Evolutionary conservation across 106 monocot genomes (phyloP), one percentile per base, ranked within the genome.

Genomic region (Alisma plantagoaquatica): DNA sequence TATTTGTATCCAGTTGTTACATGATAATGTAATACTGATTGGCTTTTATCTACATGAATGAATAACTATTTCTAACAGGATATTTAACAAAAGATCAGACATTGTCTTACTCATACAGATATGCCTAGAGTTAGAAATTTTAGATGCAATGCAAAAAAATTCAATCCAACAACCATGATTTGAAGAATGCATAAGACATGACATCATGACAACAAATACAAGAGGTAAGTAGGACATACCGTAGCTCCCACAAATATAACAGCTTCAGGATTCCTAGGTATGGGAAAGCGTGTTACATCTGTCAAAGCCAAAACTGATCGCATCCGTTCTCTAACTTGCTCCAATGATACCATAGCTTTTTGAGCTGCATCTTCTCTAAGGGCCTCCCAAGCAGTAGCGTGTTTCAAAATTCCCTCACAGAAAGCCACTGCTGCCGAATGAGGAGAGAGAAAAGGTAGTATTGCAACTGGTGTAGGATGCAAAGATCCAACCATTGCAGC

Each of bases 401-500:
- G 76, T 46, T 75, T 73, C 70, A 88, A 64, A 50, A 98, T 67
- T 32, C 98, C 98, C 61, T 98, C 98, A 53, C 98, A 98, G 31
- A 98, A 98, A 54, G 98, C 83, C 31, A 90, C 98, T 6, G 74
- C 98, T 46, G 98, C 98, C 35, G 98, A 98, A 33, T 98, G 98
- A 25, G 90, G 98, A 43, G 98, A 79, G 21, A 98, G 85, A 68
- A 98, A 98, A 33, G 90, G 98, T 33, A 90, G 66, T 5, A 74
- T 82, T 1, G 98, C 98, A 57, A 98, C 71, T 44, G 98, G 85
- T 30, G 71, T 82, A 23, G 90, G 98, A 54, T 98, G 90, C 47
- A 98, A 57, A 27, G 98, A 81, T 60, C 90, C 90, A 59, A 98
- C 98, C 90, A 98, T 98, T 3, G 98, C 98, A 61, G 98, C 98